Base-by-base conservation (phyloP, 2,329 filamentous ascomycete species). In the Fusarium euwallaceae region DNA sequence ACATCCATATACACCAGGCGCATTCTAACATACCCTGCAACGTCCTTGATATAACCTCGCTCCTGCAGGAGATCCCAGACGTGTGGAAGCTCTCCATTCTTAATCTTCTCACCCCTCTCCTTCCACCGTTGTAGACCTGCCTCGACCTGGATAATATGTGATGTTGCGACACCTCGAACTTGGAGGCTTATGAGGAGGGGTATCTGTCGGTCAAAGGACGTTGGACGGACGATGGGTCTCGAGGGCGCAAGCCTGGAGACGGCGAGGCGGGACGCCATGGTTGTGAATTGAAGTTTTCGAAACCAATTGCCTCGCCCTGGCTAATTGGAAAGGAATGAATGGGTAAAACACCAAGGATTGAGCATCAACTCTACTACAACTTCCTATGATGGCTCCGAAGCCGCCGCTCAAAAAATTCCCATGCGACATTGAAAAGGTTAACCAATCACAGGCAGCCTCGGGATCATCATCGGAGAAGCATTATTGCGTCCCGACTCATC, bases 31-130 rank as follows among this genome's bases (percentile, higher is more conserved):
- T 86, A 94, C 92, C 93, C 94, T 74, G 93, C 92, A 37, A 93
- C 86, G 73, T 94, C 90, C 78, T 95, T 94, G 71, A 96, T 86
- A 73, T 90, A 91, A 51, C 93, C 94, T 78, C 94, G 87, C 82
- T 93, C 91, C 76, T 94, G 89, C 14, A 97, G 86, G 20, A 92
- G 77, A 62, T 90, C 88, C 84, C 93, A 90, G 63, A 92, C 87
- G 72, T 90, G 85, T 53, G 84, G 84, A 58, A 81, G 66, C 74
- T 88, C 82, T 53, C 91, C 91, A 1, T 82, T 80, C 61, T 84
- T 55, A 53, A 92, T 91, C 67, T 80, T 77, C 39, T 82, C 67
- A 4, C 89, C 88, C 61, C 82, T 82, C 55, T 81, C 71, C 17
- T 83, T 76, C 90, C 91, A 93, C 22, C 84, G 78, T 45, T 81